These are phyloP conservation scores for Marasmius fiardii DNA, from an alignment of 1,284 basidiomycete genomes.

Conservation along the genomic window DNA sequence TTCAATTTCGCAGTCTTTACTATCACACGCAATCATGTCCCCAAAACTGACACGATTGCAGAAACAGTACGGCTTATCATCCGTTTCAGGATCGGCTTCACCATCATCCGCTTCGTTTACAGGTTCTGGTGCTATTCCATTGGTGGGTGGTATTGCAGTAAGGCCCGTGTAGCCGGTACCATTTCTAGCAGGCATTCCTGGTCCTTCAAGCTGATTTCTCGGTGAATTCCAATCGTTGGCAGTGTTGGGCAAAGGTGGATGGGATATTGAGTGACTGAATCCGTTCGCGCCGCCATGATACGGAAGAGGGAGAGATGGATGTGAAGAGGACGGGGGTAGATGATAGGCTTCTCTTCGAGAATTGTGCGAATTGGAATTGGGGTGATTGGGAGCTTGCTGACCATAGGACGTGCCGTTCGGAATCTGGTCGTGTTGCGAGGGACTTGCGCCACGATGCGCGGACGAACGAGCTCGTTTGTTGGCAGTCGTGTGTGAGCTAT, in stretches of 20 bases:
- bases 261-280: conserved; percentile 29
- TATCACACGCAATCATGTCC: conserved; percentile 98
- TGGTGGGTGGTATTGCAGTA: conserved; percentile 6
- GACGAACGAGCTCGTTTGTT: conserved; percentile 32
- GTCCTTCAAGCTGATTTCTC: conserved; percentile 64
- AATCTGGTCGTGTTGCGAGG: conserved; percentile 20
- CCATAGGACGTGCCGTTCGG: conserved; percentile 10
- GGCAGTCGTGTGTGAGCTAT: conserved; percentile 22
- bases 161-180: conserved; percentile 14
- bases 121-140: neutral
- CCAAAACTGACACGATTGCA: conserved; percentile 88
- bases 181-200: conserved; percentile 66
- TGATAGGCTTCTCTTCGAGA: conserved; percentile 16
- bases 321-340: conserved; percentile 23
- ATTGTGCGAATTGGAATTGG: conserved; percentile 5
- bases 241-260: conserved; percentile 13
- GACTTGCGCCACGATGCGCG: conserved; percentile 20
- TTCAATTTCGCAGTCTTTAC: conserved; percentile 84
- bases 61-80: conserved; percentile 84
- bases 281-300: conserved; percentile 23
- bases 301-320: conserved; percentile 26
- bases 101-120: conserved; percentile 35
- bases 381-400: conserved; percentile 8
- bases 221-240: conserved; percentile 38
- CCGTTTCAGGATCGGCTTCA: conserved; percentile 47